These are phyloP conservation scores for Spinacia oleracea DNA, from an alignment of 179 eudicot genomes.

Conservation along the genomic window DNA sequence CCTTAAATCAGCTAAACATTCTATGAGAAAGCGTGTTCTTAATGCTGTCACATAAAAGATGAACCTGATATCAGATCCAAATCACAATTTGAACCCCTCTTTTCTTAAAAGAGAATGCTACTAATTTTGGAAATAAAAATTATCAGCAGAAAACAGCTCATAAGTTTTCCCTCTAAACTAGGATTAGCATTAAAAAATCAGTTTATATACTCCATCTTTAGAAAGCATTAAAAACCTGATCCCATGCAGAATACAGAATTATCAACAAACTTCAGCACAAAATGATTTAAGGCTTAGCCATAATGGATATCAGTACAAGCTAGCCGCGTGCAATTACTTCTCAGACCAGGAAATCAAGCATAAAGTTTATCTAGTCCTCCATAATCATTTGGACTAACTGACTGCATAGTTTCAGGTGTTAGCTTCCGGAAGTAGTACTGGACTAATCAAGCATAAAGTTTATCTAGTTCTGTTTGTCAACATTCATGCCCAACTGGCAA, in stretches of 20 bases:
- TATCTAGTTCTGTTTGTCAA: too few relatives aligned
- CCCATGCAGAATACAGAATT: background rate
- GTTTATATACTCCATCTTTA: background rate
- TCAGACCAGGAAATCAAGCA: too few relatives aligned
- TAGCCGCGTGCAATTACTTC: background rate
- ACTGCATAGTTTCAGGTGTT: too few relatives aligned
- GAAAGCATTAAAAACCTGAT: background rate
- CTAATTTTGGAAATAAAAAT: background rate
- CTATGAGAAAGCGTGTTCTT: constrained; percentile 73
- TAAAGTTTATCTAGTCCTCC: too few relatives aligned
- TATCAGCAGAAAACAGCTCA: background rate
- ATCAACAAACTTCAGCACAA: background rate
- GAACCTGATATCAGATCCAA: constrained; percentile 17
- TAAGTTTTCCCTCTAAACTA: background rate
- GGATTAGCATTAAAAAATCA: background rate
- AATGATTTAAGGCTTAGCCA: background rate
- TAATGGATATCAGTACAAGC: background rate
- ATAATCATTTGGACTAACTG: too few relatives aligned
- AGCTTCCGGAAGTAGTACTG: too few relatives aligned
- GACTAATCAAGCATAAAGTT: too few relatives aligned
- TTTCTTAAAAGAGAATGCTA: background rate
- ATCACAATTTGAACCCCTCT: background rate
- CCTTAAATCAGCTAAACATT: constrained; percentile 78
- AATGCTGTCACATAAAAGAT: constrained; percentile 49
- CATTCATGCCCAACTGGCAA: background rate